Evolutionary conservation across 2,329 filamentous ascomycete genomes (phyloP), one percentile per base, ranked within the genome.

Genomic region (Aspergillus fructus): DNA sequence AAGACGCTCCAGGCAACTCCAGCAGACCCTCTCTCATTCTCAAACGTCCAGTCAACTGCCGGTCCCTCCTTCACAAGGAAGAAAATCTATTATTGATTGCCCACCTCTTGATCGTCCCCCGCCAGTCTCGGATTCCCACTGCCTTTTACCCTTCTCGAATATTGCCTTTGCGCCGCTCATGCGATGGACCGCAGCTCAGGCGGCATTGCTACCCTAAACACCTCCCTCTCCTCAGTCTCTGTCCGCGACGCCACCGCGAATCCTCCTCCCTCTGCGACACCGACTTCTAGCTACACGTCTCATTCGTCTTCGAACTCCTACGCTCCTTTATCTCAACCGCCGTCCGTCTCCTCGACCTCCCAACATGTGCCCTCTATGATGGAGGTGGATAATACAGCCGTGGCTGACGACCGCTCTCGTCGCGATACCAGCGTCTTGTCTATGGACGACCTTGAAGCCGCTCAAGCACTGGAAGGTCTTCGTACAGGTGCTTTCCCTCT

Each of bases 381-480:
- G 70, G 76, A 78, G 24, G 62, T 76, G 43, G 76, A 78, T 55
- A 68, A 67, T 51, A 64, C 65, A 57, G 53, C 64, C 57, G 62
- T 62, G 23, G 66, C 68, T 23, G 73, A 76, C 48, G 74, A 77
- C 60, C 74, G 77, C 49, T 72, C 72, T 59, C 74, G 69, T 64
- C 74, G 76, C 61, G 76, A 73, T 40, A 74, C 74, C 56, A 79
- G 78, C 64, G 76, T 78, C 40, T 65, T 79, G 50, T 80, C 78
- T 37, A 76, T 79, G 69, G 78, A 80, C 62, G 78, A 80, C 59
- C 72, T 80, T 49, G 77, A 80, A 63, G 89, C 89, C 23, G 89
- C 89, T 30, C 88, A 92, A 73, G 89, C 89, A 7, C 77, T 93
- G 13, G 89, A 89, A 49, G 88, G 90, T 64, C 79, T 93, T 59